A percentile compares a stretch with the other conserved stretches of the same genome.
These are phyloP conservation scores for Penicillium lividum DNA, from an alignment of 495 filamentous ascomycete genomes.

Conservation along the genomic window DNA sequence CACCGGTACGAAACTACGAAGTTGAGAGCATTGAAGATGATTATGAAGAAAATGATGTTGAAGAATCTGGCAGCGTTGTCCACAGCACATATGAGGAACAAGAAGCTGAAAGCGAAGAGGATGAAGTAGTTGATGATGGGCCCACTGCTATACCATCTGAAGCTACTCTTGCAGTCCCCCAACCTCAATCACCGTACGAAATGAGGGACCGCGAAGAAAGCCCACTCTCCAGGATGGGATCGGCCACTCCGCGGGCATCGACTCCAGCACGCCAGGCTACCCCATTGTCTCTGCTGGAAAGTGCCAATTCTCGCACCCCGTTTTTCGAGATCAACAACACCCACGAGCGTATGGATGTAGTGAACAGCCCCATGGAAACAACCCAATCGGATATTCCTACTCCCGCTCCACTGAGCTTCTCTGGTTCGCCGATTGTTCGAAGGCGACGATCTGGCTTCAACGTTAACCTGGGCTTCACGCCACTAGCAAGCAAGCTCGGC, in stretches of 20 bases:
- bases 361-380: conserved; percentile 17
- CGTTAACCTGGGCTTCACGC: conserved; percentile 55
- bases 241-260: conserved; percentile 18
- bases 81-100: conserved; percentile 15
- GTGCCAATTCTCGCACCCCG: conserved; percentile 7
- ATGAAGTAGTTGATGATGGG: conserved; percentile 25
- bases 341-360: conserved; percentile 12
- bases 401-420: conserved; percentile 21
- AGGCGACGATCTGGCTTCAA: conserved; percentile 29
- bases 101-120: conserved; percentile 19
- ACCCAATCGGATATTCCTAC: conserved; percentile 24
- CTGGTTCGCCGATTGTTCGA: conserved; percentile 21
- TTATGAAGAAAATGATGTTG: conserved; percentile 1
- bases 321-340: conserved; percentile 13
- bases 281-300: conserved; percentile 24
- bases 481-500: conserved; percentile 59
- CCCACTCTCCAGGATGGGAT: conserved; percentile 8
- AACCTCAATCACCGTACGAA: conserved; percentile 22
- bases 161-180: background rate
- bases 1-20: background rate
- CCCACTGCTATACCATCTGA: conserved; percentile 20
- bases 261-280: conserved; percentile 17
- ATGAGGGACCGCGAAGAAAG: conserved; percentile 19
- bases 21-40: background rate
- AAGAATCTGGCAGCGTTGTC: conserved; percentile 1